phyloP scores from a whole-genome alignment of 78 protist genomes.

The Dictyostelium discoideum region DNA sequence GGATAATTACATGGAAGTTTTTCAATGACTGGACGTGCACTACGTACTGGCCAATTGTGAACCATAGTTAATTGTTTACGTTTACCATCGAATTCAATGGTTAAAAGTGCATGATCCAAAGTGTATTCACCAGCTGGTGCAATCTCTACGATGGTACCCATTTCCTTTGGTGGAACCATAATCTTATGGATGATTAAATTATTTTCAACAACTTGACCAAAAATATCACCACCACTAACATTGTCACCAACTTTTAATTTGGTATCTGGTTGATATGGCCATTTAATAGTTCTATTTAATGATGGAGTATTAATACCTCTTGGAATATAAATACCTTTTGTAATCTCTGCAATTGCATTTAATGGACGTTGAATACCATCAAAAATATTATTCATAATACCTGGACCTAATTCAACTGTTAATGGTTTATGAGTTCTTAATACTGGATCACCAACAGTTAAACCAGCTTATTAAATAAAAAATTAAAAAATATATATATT shows the following conservation, averaged over 20 bases:
- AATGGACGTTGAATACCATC: slow-evolving; percentile 99
- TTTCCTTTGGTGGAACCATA: slow-evolving; percentile 96
- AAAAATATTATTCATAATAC: slow-evolving; percentile 96
- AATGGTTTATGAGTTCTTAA: slow-evolving; percentile 98
- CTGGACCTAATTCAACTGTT: slow-evolving; percentile 99
- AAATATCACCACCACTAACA: slow-evolving; percentile 97
- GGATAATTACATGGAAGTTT: slow-evolving; percentile 97
- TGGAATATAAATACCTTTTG: slow-evolving; percentile 98
- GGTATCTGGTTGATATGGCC: slow-evolving; percentile 94
- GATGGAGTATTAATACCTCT: slow-evolving; percentile 96
- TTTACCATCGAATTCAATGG: slow-evolving; percentile 76
- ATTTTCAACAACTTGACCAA: slow-evolving; percentile 97
- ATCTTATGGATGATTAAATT: slow-evolving; percentile 93
- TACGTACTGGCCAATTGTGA: slow-evolving; percentile 99
- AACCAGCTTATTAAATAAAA: slow-evolving; percentile 92
- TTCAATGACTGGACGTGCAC: slow-evolving; percentile 96
- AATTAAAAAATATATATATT: background rate
- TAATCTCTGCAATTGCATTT: slow-evolving; percentile 87
- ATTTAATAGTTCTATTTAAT: slow-evolving; percentile 86
- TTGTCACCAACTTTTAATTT: slow-evolving; percentile 92
- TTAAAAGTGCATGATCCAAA: slow-evolving; percentile 74
- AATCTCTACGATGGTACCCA: slow-evolving; percentile 94
- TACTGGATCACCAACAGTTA: slow-evolving; percentile 99
- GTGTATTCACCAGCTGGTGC: slow-evolving; percentile 96
- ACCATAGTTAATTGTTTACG: slow-evolving; percentile 88